Evolutionary conservation across 2,329 filamentous ascomycete genomes (phyloP).

Genomic region (Tolypocladium album): DNA sequence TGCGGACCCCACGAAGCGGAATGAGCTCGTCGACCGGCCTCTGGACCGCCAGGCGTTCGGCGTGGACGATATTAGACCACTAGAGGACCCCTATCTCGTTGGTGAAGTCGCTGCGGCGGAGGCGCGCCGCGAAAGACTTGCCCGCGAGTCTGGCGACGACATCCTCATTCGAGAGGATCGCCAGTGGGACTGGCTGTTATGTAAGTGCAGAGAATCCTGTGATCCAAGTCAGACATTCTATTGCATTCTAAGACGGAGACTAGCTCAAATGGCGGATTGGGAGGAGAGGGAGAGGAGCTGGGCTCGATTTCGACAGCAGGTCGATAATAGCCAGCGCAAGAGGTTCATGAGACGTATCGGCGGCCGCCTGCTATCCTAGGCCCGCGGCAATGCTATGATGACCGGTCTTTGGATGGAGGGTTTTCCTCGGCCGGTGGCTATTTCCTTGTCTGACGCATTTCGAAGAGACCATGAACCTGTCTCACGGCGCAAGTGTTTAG

Average conservation of each 20-base stretch:
- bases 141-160: constrained; percentile 43
- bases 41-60: not conserved
- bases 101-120: constrained; percentile 52
- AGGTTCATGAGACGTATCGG: constrained; percentile 31
- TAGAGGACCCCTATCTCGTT: constrained; percentile 58
- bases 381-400: not conserved
- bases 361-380: constrained; percentile 12
- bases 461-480: constrained; percentile 5
- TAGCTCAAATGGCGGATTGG: constrained; percentile 39
- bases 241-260: not conserved
- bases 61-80: constrained; percentile 27
- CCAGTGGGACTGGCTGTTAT: constrained; percentile 50
- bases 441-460: not conserved
- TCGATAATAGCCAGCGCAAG: constrained; percentile 22
- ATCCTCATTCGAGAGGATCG: constrained; percentile 45
- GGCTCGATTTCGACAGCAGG: constrained; percentile 29
- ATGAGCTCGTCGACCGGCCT: not conserved
- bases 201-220: constrained; percentile 26
- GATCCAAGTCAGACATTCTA: not conserved
- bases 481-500: constrained; percentile 4
- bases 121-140: constrained; percentile 45
- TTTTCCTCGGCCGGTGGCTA: not conserved
- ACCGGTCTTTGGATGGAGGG: not conserved
- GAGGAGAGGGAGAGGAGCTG: constrained; percentile 41
- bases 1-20: constrained; percentile 13